These are phyloP conservation scores for Kodamaea anthophila DNA, from an alignment of 1,139 yeast genomes.

Conservation along the genomic window DNA sequence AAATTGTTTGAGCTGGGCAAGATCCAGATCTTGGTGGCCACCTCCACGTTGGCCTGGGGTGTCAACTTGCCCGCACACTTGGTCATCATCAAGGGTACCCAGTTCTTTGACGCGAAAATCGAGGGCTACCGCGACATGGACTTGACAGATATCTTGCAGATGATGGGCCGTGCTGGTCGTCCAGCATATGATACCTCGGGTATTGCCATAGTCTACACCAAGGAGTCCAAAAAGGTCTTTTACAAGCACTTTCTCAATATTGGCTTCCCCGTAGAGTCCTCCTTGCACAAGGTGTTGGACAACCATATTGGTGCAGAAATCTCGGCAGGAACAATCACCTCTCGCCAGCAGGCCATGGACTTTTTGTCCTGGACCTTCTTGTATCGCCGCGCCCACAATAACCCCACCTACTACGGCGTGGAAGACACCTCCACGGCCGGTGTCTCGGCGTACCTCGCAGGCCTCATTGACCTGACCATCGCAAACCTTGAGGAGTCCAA, in stretches of 20 bases:
- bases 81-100: slow-evolving; percentile 92
- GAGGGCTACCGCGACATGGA: slow-evolving; percentile 85
- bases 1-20: slow-evolving; percentile 77
- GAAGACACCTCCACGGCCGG: slow-evolving; percentile 66
- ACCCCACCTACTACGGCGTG: slow-evolving; percentile 91
- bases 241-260: slow-evolving; percentile 91
- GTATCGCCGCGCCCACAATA: slow-evolving; percentile 88
- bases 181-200: slow-evolving; percentile 96
- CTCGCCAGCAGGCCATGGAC: slow-evolving; percentile 86
- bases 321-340: slow-evolving; percentile 74
- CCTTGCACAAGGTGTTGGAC: slow-evolving; percentile 85
- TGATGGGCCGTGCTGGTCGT: slow-evolving; percentile 95
- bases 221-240: slow-evolving; percentile 84
- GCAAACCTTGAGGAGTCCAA: slow-evolving; percentile 63
- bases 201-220: slow-evolving; percentile 89
- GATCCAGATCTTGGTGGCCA: slow-evolving; percentile 86
- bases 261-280: slow-evolving; percentile 97
- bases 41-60: slow-evolving; percentile 97
- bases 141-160: slow-evolving; percentile 82
- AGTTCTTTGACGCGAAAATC: slow-evolving; percentile 75
- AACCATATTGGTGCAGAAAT: slow-evolving; percentile 97
- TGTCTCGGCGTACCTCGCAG: slow-evolving; percentile 63
- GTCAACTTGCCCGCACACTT: slow-evolving; percentile 93
- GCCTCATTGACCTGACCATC: slow-evolving; percentile 65
- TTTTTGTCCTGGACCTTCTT: slow-evolving; percentile 93